phyloP scores from a whole-genome alignment of 495 filamentous ascomycete genomes.

The Extremus antarcticus region DNA sequence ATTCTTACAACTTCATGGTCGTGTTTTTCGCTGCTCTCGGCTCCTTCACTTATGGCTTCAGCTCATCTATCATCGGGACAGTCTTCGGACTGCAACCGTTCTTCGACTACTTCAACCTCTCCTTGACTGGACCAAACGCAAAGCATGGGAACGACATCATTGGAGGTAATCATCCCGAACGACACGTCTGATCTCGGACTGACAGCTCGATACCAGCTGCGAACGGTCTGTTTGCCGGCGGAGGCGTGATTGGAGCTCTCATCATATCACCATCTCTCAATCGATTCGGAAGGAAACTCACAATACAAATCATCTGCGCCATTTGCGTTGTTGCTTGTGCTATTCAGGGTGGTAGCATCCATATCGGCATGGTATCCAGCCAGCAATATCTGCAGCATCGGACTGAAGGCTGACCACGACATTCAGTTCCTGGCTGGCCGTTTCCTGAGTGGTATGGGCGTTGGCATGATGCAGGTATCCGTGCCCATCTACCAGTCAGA shows the following conservation, averaged over 20 bases:
- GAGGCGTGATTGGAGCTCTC: background rate
- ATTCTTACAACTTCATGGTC: background rate
- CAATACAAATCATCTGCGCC: background rate
- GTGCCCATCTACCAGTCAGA: background rate
- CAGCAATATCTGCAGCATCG: background rate
- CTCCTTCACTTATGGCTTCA: conserved; percentile 3
- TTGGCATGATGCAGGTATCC: background rate
- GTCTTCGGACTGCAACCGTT: background rate
- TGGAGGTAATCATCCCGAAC: background rate
- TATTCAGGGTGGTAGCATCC: background rate
- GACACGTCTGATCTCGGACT: background rate
- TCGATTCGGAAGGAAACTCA: background rate
- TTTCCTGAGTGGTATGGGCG: background rate
- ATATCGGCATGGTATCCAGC: background rate
- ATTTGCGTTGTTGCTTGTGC: background rate
- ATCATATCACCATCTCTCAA: background rate
- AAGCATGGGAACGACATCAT: background rate
- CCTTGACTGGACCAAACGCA: background rate
- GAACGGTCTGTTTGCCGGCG: background rate
- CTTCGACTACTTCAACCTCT: background rate
- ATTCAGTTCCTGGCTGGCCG: background rate
- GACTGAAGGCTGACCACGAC: background rate
- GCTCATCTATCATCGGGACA: background rate
- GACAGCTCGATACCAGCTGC: background rate
- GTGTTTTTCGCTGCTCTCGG: conserved; percentile 3